phyloP scores from a whole-genome alignment of 2,329 filamentous ascomycete species.

The Didymella keratinophila region DNA sequence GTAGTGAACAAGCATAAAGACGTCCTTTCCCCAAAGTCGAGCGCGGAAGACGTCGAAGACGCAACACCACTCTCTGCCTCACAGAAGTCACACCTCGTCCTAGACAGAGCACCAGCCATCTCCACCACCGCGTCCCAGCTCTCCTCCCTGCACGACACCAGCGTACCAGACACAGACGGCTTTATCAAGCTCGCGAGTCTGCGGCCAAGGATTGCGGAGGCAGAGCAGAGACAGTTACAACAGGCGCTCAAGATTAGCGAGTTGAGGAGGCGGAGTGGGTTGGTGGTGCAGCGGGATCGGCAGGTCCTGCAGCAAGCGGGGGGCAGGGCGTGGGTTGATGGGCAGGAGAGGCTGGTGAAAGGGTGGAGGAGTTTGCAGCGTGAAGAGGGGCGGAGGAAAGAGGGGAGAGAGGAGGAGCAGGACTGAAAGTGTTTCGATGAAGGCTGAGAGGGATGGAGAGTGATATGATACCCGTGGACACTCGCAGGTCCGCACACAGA shows the following conservation, averaged over 20 bases:
- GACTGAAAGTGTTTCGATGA: too few species aligned
- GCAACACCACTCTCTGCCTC: constrained; percentile 28
- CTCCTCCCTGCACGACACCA: constrained; percentile 54
- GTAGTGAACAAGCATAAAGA: constrained; percentile 53
- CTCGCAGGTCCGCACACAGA: neutral
- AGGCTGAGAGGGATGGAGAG: too few species aligned
- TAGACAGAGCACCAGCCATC: constrained; percentile 55
- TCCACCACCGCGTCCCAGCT: constrained; percentile 54
- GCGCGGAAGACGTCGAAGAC: constrained; percentile 1
- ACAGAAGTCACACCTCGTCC: constrained; percentile 50
- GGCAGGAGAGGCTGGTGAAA: constrained; percentile 71
- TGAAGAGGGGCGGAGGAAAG: constrained; percentile 65
- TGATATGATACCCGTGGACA: neutral
- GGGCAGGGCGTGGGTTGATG: constrained; percentile 73
- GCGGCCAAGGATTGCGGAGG: constrained; percentile 67
- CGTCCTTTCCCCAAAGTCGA: constrained; percentile 42
- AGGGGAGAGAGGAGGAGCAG: constrained; percentile 45
- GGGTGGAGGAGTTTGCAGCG: constrained; percentile 72
- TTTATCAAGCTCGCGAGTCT: constrained; percentile 65
- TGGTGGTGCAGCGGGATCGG: constrained; percentile 68
- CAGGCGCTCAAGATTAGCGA: constrained; percentile 69
- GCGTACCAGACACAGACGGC: constrained; percentile 53
- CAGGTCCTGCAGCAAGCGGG: constrained; percentile 73
- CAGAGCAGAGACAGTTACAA: constrained; percentile 67
- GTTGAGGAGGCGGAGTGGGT: constrained; percentile 69